These are phyloP conservation scores for Candida sp. DNA, from an alignment of 1,139 yeast species.

Conservation along the genomic window DNA sequence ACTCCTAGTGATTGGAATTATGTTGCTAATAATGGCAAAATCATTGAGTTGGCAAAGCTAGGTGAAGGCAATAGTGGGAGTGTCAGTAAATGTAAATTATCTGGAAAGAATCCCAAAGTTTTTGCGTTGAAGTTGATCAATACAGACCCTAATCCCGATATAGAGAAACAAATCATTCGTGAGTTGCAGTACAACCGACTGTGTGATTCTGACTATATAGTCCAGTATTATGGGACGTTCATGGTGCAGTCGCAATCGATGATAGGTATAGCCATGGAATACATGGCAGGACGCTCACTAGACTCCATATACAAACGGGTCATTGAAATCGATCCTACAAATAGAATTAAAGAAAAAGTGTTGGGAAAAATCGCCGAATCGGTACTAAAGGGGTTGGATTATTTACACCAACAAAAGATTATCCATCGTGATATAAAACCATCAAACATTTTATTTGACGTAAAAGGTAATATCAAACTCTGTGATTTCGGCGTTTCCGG, in stretches of 20 bases:
- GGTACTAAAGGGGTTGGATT: conserved; percentile 78
- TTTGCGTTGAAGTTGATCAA: conserved; percentile 81
- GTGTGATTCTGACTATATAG: conserved; percentile 82
- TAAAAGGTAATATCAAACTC: conserved; percentile 76
- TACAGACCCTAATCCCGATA: conserved; percentile 77
- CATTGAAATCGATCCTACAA: conserved; percentile 60
- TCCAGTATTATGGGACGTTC: conserved; percentile 89
- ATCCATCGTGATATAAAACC: conserved; percentile 95
- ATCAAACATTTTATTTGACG: conserved; percentile 78
- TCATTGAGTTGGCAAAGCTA: conserved; percentile 47
- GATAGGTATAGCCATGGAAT: conserved; percentile 92
- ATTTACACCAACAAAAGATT: conserved; percentile 81
- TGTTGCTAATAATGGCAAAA: conserved; percentile 47
- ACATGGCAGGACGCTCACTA: conserved; percentile 88
- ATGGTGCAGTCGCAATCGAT: conserved; percentile 71
- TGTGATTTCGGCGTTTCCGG: conserved; percentile 99
- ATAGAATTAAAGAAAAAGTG: conserved; percentile 89
- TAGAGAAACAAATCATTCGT: conserved; percentile 79
- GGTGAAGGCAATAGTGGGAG: conserved; percentile 98
- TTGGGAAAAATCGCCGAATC: conserved; percentile 87
- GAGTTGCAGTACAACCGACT: conserved; percentile 85
- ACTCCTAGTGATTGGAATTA: conserved; percentile 78
- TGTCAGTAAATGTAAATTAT: conserved; percentile 65
- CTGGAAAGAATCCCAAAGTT: conserved; percentile 32
- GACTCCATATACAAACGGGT: conserved; percentile 82